Base-by-base conservation (phyloP, 176 grass and related monocot genomes). In the Puccinellia tenuiflora region DNA sequence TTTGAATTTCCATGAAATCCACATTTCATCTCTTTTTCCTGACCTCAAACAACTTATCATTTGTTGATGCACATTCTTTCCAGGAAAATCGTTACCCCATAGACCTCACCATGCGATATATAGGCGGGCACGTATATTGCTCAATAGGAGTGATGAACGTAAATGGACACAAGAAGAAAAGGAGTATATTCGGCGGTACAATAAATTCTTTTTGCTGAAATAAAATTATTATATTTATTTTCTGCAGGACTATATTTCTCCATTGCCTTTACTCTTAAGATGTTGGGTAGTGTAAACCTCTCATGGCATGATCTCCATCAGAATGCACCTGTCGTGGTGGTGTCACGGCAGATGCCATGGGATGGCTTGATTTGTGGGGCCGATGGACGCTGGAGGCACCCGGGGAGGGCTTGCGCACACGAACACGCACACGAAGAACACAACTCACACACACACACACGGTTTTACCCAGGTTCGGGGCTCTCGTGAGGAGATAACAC, bases 151-250 rank as follows among this genome's bases (percentile, higher is more conserved):
- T 84, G 81, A 38, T 38, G 53, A 81, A 66, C 67, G 86, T 61
- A 86, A 89, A 84, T 98, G 95, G 95, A 88, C 83, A 16, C 21
- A 70, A 4, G 86, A 94, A 77, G 95, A 98, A 42, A 84, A 77
- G 15, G 86, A 93, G n/a, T 33, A 16, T 22, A 45, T 97, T 74
- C 74, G 55, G n/a, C 61, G 51, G 95, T 98, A 85, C 67, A 16
- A 71, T 81, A 57, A 81, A 47, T 42, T 60, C 51, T 78, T n/a
- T 22, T 39, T 46, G 1, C 7, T 56, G n/a, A 65, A 6, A 81
- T 9, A 22, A 74, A 60, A 31, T 90, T 51, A n/a, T n/a, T n/a
- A 57, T 56, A 18, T 59, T 85, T 61, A 46, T 46, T 62, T 71
- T 75, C 28, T 61, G 9, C 11, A 77, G 85, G 33, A 17, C n/a